These are phyloP conservation scores for Pseudocercospora pini-densiflorae DNA, from an alignment of 2,329 filamentous ascomycete genomes.

Conservation along the genomic window DNA sequence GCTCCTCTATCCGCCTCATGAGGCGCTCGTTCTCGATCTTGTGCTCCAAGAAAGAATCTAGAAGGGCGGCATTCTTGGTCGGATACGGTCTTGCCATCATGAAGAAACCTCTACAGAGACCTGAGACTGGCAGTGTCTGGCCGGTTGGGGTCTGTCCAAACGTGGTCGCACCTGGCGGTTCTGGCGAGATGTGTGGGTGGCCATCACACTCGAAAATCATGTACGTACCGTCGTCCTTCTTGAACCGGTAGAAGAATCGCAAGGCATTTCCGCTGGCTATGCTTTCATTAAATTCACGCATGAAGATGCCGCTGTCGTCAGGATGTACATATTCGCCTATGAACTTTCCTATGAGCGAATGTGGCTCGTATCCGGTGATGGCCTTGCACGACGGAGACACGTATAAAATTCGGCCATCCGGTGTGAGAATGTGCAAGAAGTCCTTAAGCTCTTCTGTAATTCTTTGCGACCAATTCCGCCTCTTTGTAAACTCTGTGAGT, in stretches of 20 bases:
- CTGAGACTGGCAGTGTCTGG: conserved; percentile 53
- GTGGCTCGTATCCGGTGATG: conserved; percentile 75
- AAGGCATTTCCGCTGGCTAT: conserved; percentile 80
- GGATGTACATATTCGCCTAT: conserved; percentile 83
- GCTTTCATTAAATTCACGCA: conserved; percentile 86
- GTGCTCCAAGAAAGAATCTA: conserved; percentile 94
- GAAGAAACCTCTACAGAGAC: conserved; percentile 86
- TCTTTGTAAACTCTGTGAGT: conserved; percentile 68
- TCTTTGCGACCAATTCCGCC: conserved; percentile 81
- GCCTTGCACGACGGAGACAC: conserved; percentile 77
- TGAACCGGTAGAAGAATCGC: conserved; percentile 85
- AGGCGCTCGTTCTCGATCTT: conserved; percentile 95
- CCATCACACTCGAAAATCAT: conserved; percentile 89
- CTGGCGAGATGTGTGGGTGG: conserved; percentile 82
- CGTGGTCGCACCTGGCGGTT: conserved; percentile 52
- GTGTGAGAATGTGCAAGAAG: conserved; percentile 83
- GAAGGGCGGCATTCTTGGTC: conserved; percentile 79
- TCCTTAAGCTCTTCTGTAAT: conserved; percentile 90
- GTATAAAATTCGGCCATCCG: conserved; percentile 82
- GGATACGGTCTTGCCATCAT: conserved; percentile 92
- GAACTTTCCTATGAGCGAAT: conserved; percentile 74
- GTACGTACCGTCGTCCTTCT: conserved; percentile 73
- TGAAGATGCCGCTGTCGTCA: conserved; percentile 81
- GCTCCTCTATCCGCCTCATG: conserved; percentile 79
- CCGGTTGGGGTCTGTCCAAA: conserved; percentile 30